phyloP scores from a whole-genome alignment of 2,329 filamentous ascomycete species.

The Orbilia ellipsospora region DNA sequence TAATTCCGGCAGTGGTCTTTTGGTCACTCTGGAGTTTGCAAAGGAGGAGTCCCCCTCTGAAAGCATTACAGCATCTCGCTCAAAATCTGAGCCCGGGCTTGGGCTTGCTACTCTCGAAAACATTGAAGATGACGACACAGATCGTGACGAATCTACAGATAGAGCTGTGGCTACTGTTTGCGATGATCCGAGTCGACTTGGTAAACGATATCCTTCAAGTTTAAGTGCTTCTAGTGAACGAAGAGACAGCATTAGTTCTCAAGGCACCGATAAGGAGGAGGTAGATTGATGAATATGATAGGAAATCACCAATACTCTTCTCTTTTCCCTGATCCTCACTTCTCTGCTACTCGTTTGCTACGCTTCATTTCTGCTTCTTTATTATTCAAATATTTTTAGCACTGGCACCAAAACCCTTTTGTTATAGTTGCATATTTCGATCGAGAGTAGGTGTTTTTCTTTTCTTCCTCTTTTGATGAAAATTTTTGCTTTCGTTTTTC shows the following conservation, averaged over 20 bases:
- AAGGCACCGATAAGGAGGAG: slow-evolving; percentile 27
- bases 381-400: too few species aligned
- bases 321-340: too few species aligned
- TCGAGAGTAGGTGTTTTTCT: too few species aligned
- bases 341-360: too few species aligned
- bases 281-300: slow-evolving; percentile 14
- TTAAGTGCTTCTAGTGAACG: slow-evolving; percentile 42
- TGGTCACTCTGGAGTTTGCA: neutral
- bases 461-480: too few species aligned
- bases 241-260: slow-evolving; percentile 33
- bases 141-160: slow-evolving; percentile 40
- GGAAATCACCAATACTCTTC: too few species aligned
- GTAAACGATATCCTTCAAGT: slow-evolving; percentile 45
- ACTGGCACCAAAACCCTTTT: too few species aligned
- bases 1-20: neutral
- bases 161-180: slow-evolving; percentile 21
- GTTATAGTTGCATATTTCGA: too few species aligned
- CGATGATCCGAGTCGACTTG: slow-evolving; percentile 13
- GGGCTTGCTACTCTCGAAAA: slow-evolving; percentile 46
- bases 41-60: slow-evolving; percentile 10
- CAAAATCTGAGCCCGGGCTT: slow-evolving; percentile 23
- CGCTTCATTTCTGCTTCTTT: too few species aligned
- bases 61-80: neutral
- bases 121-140: slow-evolving; percentile 50
- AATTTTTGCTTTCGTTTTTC: too few species aligned